Evolutionary conservation across 179 eudicot genomes (phyloP).

Genomic region (Sideroxylon spinosum): DNA sequence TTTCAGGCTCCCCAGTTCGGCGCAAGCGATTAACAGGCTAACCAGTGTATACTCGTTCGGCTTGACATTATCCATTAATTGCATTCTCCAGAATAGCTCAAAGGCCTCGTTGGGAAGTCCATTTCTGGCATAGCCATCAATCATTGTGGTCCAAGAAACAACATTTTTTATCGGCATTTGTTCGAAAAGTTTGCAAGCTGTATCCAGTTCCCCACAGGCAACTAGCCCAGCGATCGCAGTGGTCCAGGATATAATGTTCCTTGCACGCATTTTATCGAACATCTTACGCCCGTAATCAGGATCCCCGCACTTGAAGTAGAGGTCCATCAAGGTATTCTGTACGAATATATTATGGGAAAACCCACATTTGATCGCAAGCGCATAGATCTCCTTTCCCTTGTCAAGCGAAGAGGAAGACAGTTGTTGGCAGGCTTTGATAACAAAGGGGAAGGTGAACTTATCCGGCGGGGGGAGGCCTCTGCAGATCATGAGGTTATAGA

Average conservation of each 20-base stretch:
- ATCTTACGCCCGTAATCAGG: constrained; percentile 37
- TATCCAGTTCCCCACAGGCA: constrained; percentile 36
- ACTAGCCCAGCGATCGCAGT: constrained; percentile 55
- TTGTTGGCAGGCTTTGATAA: constrained; percentile 44
- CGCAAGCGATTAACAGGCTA: constrained; percentile 49
- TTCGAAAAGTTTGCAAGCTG: constrained; percentile 44
- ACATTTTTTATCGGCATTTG: constrained; percentile 53
- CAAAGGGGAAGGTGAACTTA: constrained; percentile 64
- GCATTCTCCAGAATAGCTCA: constrained; percentile 54
- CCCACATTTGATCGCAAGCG: constrained; percentile 45
- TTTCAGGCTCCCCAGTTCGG: constrained; percentile 43
- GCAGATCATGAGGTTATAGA: constrained; percentile 42
- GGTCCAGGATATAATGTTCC: constrained; percentile 62
- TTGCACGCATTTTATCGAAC: constrained; percentile 57
- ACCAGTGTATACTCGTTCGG: constrained; percentile 65
- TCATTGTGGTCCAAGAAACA: constrained; percentile 67
- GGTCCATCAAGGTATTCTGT: constrained; percentile 54
- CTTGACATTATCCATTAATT: constrained; percentile 31
- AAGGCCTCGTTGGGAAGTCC: constrained; percentile 45
- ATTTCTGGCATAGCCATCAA: constrained; percentile 46
- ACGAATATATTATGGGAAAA: constrained; percentile 40
- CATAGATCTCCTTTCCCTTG: constrained; percentile 49
- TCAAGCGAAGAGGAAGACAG: constrained; percentile 15
- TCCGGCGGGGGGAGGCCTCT: constrained; percentile 37
- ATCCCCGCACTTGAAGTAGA: constrained; percentile 49